phyloP scores from a whole-genome alignment of 2,329 filamentous ascomycete species.

The Clonostachys chloroleuca region DNA sequence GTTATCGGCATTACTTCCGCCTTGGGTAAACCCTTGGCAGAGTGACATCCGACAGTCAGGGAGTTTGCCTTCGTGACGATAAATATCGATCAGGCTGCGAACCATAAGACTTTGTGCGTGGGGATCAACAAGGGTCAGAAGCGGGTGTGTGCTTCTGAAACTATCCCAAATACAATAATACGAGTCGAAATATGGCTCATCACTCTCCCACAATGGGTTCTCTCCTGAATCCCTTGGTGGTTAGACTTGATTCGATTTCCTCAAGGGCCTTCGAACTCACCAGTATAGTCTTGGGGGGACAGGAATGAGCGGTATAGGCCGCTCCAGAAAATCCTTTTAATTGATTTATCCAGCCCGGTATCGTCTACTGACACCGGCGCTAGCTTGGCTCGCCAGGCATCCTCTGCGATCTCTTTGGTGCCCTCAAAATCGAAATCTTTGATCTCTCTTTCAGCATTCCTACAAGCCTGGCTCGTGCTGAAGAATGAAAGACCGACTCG shows the following conservation, averaged over 20 bases:
- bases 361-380: constrained; percentile 52
- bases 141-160: constrained; percentile 65
- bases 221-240: constrained; percentile 54
- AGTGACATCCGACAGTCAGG: constrained; percentile 77
- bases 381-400: constrained; percentile 61
- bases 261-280: constrained; percentile 1
- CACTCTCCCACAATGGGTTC: constrained; percentile 66
- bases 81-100: constrained; percentile 67
- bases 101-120: constrained; percentile 64
- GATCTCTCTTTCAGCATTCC: constrained; percentile 66
- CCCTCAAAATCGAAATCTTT: constrained; percentile 60
- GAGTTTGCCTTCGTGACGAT: constrained; percentile 62
- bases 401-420: constrained; percentile 48
- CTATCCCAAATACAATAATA: constrained; percentile 70
- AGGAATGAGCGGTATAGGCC: constrained; percentile 65
- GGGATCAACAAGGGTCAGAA: constrained; percentile 69
- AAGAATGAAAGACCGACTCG: constrained; percentile 72
- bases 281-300: constrained; percentile 69
- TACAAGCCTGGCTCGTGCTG: constrained; percentile 61
- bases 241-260: background rate
- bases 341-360: constrained; percentile 43
- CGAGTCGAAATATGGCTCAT: constrained; percentile 72
- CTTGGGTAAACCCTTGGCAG: constrained; percentile 72
- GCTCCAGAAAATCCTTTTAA: constrained; percentile 67
- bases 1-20: constrained; percentile 72